A percentile compares a stretch with the other conserved stretches of the same genome.
These are phyloP conservation scores for Kurtzmaniella quercitrusa DNA, from an alignment of 1,139 yeast species.

Conservation along the genomic window DNA sequence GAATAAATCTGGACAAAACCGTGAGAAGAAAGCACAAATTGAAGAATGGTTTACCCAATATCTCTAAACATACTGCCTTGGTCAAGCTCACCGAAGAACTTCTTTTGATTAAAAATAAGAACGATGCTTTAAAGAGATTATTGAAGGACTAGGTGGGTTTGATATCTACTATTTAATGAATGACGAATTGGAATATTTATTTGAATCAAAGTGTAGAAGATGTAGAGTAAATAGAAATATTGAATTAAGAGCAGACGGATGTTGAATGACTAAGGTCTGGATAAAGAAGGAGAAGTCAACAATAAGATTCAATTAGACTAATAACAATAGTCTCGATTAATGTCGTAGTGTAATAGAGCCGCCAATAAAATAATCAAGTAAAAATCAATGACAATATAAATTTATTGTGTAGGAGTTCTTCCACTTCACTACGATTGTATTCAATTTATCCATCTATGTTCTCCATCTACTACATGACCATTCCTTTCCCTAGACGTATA, in stretches of 20 bases:
- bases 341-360: too few relatives aligned
- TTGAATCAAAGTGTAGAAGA: not conserved
- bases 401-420: too few relatives aligned
- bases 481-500: not conserved
- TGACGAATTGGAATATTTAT: not conserved
- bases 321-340: too few relatives aligned
- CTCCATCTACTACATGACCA: too few relatives aligned
- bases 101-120: conserved; percentile 28
- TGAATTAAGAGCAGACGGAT: not conserved
- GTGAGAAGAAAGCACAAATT: conserved; percentile 39
- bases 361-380: too few relatives aligned
- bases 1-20: conserved; percentile 25
- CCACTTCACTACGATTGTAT: too few relatives aligned
- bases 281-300: too few relatives aligned
- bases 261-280: too few relatives aligned
- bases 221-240: not conserved
- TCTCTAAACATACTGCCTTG: conserved; percentile 45
- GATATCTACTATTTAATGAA: not conserved
- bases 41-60: conserved; percentile 46
- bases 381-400: too few relatives aligned
- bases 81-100: conserved; percentile 41
- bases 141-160: conserved; percentile 7
- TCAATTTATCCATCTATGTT: too few relatives aligned
- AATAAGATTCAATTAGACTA: too few relatives aligned
- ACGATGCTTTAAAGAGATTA: conserved; percentile 27